Percentiles rank a stretch among this genome's conserved stretches.
phyloP scores from a whole-genome alignment of 129 eudicot species.

The Flaveria linearis region DNA sequence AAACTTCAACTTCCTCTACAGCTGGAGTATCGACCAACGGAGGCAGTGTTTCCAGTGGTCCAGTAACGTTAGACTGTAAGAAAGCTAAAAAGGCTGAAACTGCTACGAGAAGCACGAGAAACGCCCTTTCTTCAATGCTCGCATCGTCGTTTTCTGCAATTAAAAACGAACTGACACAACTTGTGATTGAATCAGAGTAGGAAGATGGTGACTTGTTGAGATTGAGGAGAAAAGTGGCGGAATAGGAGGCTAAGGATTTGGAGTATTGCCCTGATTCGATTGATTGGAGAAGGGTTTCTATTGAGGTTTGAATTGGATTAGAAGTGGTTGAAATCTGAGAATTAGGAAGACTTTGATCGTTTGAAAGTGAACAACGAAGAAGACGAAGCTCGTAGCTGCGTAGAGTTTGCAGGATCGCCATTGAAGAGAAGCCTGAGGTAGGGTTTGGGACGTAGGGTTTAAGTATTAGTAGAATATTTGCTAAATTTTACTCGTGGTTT shows the following conservation, averaged over 20 bases:
- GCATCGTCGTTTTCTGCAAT: slow-evolving; percentile 27
- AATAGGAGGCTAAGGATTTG: slow-evolving; percentile 47
- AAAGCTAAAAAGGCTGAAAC: slow-evolving; percentile 73
- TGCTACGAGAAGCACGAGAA: slow-evolving; percentile 52
- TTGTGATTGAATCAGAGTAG: slow-evolving; percentile 46
- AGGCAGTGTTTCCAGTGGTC: slow-evolving; percentile 62
- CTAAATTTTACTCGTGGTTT: background rate
- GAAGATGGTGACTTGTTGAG: background rate
- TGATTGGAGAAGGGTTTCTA: slow-evolving; percentile 43
- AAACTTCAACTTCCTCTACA: slow-evolving; percentile 54
- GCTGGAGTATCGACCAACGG: slow-evolving; percentile 35
- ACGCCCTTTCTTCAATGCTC: slow-evolving; percentile 26
- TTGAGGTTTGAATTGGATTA: slow-evolving; percentile 34
- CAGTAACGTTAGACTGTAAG: slow-evolving; percentile 64
- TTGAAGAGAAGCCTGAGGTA: slow-evolving; percentile 28
- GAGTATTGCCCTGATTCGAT: slow-evolving; percentile 67
- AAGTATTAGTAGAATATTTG: no score
- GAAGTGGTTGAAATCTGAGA: slow-evolving; percentile 17
- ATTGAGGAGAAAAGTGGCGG: slow-evolving; percentile 27
- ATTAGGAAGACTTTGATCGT: slow-evolving; percentile 24
- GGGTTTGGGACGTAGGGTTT: slow-evolving; percentile 17
- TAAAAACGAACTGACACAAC: slow-evolving; percentile 45
- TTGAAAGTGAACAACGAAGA: slow-evolving; percentile 54
- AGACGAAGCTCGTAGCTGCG: slow-evolving; percentile 67
- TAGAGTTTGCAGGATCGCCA: slow-evolving; percentile 33